These are phyloP conservation scores for Fraxinus paxiana DNA, from an alignment of 305 asterid species.

Conservation along the genomic window DNA sequence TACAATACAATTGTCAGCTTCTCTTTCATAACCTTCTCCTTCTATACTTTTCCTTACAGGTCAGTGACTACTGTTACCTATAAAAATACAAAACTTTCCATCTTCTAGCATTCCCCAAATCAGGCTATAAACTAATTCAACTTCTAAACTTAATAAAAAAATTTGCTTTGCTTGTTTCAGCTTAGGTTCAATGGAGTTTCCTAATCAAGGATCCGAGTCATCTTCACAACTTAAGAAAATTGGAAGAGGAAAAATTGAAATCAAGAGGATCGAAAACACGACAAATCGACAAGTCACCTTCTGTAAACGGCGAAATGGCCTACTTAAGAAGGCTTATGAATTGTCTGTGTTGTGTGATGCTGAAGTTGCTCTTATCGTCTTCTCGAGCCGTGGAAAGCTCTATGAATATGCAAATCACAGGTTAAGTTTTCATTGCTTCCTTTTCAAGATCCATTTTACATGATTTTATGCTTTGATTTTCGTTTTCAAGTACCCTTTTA, in stretches of 20 bases:
- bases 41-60: conserved; percentile 35
- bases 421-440: conserved; percentile 20
- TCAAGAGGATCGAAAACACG: conserved; percentile 83
- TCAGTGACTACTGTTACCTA: conserved; percentile 25
- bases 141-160: conserved; percentile 17
- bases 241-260: conserved; percentile 78
- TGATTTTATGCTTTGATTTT: background rate
- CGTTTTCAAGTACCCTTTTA: background rate
- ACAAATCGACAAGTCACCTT: conserved; percentile 85
- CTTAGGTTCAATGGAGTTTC: conserved; percentile 53
- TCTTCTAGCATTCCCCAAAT: conserved; percentile 28
- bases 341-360: conserved; percentile 80
- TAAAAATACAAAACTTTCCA: conserved; percentile 23
- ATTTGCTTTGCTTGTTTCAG: conserved; percentile 61
- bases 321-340: conserved; percentile 82
- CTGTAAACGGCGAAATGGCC: conserved; percentile 76
- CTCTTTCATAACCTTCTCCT: conserved; percentile 14
- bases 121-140: conserved; percentile 26
- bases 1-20: conserved; percentile 5
- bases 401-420: conserved; percentile 83
- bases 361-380: conserved; percentile 75
- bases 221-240: conserved; percentile 45
- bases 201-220: conserved; percentile 56
- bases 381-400: conserved; percentile 78
- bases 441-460: background rate